Evolutionary conservation across 2,329 filamentous ascomycete genomes (phyloP).

Genomic region (Beauveria bassiana): DNA sequence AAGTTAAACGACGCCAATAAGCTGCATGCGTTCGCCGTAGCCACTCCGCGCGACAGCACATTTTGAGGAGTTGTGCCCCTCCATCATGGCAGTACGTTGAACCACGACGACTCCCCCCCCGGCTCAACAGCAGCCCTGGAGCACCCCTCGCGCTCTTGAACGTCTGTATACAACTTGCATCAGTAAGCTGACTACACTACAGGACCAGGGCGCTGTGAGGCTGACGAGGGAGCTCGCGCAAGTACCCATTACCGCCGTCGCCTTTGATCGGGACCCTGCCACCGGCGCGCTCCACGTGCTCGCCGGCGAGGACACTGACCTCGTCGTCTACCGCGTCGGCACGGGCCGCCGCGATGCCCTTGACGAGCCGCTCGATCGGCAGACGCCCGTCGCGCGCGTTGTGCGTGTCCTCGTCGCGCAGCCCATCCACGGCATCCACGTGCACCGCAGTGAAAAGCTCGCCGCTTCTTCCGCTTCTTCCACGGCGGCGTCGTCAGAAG

Average conservation of each 20-base stretch:
- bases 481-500: not conserved
- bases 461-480: not conserved
- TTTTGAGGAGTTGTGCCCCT: slow-evolving; percentile 1
- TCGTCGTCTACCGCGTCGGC: slow-evolving; percentile 43
- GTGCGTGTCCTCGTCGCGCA: slow-evolving; percentile 57
- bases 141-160: not conserved
- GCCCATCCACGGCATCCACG: slow-evolving; percentile 64
- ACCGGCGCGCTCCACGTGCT: slow-evolving; percentile 29
- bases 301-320: slow-evolving; percentile 51
- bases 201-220: not conserved
- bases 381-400: slow-evolving; percentile 28
- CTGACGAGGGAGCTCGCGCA: slow-evolving; percentile 33
- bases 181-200: no score
- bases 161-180: not conserved
- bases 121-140: no score
- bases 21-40: not conserved
- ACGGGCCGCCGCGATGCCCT: slow-evolving; percentile 24
- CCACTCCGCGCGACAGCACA: not conserved
- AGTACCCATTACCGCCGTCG: slow-evolving; percentile 53
- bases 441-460: slow-evolving; percentile 21
- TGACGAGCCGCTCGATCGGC: not conserved
- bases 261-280: slow-evolving; percentile 34
- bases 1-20: no score
- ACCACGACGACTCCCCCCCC: not conserved
- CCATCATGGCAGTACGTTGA: slow-evolving; percentile 2